Conservation (phyloP, 768 basidiomycete species). For the Podaxis carcinomalis region DNA sequence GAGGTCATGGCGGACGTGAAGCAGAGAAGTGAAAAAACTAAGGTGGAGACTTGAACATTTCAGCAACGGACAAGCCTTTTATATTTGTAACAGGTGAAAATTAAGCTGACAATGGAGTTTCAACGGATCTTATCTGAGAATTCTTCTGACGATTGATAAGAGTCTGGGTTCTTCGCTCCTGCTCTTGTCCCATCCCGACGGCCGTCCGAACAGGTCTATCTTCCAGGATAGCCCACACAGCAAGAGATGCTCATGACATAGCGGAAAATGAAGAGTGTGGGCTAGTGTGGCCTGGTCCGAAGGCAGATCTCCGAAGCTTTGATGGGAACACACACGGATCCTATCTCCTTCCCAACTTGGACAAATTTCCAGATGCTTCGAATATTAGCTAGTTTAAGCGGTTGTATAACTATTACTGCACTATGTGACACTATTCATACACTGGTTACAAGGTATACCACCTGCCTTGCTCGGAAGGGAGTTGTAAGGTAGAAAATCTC, state of each 20-base stretch:
- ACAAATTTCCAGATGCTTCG: background rate
- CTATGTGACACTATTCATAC: slow-evolving; percentile 8
- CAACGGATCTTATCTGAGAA: slow-evolving; percentile 1
- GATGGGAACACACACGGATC: background rate
- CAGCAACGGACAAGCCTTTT: background rate
- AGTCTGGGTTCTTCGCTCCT: background rate
- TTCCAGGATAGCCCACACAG: background rate
- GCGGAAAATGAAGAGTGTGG: background rate
- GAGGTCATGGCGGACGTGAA: slow-evolving; percentile 12
- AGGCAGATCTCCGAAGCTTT: background rate
- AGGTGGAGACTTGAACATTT: background rate
- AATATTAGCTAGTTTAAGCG: background rate
- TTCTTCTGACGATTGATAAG: slow-evolving; percentile 6
- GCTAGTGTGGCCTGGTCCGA: background rate
- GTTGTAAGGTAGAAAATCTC: slow-evolving; percentile 5
- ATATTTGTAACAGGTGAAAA: background rate
- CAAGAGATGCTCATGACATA: background rate
- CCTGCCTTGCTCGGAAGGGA: slow-evolving; percentile 2
- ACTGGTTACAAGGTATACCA: slow-evolving; percentile 8
- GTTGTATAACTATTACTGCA: slow-evolving; percentile 4
- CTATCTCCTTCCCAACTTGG: background rate
- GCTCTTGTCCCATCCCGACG: background rate
- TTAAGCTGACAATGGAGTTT: background rate
- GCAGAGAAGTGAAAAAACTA: background rate
- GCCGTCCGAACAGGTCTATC: background rate